Evolutionary conservation across 306 rosid genomes (phyloP).

Genomic region (Citrullus amarus): DNA sequence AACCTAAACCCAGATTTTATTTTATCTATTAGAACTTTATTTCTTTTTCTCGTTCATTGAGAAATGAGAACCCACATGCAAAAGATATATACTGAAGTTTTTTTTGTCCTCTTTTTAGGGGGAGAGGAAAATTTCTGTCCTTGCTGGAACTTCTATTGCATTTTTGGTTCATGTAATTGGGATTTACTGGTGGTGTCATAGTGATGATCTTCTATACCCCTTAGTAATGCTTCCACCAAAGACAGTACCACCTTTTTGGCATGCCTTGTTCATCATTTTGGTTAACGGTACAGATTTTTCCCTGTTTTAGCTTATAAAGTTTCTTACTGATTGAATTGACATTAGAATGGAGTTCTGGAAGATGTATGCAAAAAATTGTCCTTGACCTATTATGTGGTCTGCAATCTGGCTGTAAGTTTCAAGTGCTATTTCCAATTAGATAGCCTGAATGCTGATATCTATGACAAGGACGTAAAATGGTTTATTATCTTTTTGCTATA

Average conservation of each 20-base stretch:
- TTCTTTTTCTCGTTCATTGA: neutral
- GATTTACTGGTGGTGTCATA: slow-evolving; percentile 69
- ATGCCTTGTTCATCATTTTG: slow-evolving; percentile 68
- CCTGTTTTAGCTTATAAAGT: neutral
- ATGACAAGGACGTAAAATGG: neutral
- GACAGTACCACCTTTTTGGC: slow-evolving; percentile 71
- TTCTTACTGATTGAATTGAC: neutral
- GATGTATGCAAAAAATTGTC: neutral
- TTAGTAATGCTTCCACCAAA: slow-evolving; percentile 76
- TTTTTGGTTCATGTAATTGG: slow-evolving; percentile 58
- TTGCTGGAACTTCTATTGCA: slow-evolving; percentile 31
- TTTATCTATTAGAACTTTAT: neutral
- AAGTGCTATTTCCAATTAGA: neutral
- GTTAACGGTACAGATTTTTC: slow-evolving; percentile 63
- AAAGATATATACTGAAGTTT: neutral
- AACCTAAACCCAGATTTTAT: neutral
- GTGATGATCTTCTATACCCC: slow-evolving; percentile 64
- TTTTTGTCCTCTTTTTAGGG: slow-evolving; percentile 45
- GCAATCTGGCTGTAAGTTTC: neutral
- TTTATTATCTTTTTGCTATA: neutral
- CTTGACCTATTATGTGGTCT: slow-evolving; percentile 5
- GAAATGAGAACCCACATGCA: neutral
- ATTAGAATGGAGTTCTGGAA: neutral
- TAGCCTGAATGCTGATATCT: neutral
- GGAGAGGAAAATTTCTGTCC: slow-evolving; percentile 57